phyloP scores from a whole-genome alignment of 345 rosid genomes.

The Hibiscus mutabilis region DNA sequence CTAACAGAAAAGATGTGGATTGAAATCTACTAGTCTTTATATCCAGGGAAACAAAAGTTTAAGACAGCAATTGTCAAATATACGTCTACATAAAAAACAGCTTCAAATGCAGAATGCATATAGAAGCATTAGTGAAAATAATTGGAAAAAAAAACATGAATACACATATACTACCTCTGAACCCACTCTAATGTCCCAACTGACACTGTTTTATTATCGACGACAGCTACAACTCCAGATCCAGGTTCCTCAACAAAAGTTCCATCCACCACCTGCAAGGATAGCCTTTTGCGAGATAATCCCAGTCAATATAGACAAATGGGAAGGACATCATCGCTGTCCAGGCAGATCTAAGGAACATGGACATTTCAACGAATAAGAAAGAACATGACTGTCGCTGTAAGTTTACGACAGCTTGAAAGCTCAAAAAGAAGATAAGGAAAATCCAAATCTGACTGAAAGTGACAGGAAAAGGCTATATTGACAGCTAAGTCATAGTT shows the following conservation, averaged over 20 bases:
- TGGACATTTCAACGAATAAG: not conserved
- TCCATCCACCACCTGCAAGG: slow-evolving; percentile 62
- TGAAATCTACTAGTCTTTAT: not conserved
- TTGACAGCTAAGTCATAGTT: not conserved
- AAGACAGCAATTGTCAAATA: not conserved
- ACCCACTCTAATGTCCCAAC: slow-evolving; percentile 94
- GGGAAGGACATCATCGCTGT: not conserved
- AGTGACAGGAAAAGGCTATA: not conserved
- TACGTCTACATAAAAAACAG: not conserved
- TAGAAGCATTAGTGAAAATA: not conserved
- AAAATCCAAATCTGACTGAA: not conserved
- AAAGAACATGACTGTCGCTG: not conserved
- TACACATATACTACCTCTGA: slow-evolving; percentile 56
- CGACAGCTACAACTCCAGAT: slow-evolving; percentile 70
- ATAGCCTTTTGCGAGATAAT: slow-evolving; percentile 9
- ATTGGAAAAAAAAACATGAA: not conserved
- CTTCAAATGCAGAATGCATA: not conserved
- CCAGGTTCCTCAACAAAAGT: slow-evolving; percentile 93
- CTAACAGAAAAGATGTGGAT: not conserved
- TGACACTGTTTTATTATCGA: slow-evolving; percentile 61
- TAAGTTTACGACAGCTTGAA: not conserved
- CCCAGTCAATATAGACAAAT: not conserved
- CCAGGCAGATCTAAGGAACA: not conserved
- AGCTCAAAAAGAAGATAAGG: not conserved
- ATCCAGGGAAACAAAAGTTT: not conserved